These are phyloP conservation scores for Diplocarpon mali DNA, from an alignment of 2,329 filamentous ascomycete genomes.

Conservation along the genomic window DNA sequence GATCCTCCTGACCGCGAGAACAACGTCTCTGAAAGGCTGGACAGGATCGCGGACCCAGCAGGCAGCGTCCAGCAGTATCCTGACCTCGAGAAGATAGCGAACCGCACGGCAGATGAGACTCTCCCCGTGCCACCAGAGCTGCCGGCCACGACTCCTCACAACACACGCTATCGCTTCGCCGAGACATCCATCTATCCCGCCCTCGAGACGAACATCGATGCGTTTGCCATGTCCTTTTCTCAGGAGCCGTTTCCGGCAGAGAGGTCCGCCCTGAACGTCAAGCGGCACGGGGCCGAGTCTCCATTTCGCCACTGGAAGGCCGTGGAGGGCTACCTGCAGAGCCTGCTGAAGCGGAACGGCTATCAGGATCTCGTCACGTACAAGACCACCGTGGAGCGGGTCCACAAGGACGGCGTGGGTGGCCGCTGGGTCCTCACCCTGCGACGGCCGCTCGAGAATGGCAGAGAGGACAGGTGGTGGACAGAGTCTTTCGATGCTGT, in stretches of 20 bases:
- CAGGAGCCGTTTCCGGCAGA: slow-evolving; percentile 41
- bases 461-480: slow-evolving; percentile 47
- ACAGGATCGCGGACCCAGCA: slow-evolving; percentile 33
- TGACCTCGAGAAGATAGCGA: slow-evolving; percentile 36
- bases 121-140: slow-evolving; percentile 35
- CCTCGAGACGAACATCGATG: slow-evolving; percentile 54
- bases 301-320: slow-evolving; percentile 52
- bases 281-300: slow-evolving; percentile 42
- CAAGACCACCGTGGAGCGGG: slow-evolving; percentile 50
- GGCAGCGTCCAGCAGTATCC: slow-evolving; percentile 30
- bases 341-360: slow-evolving; percentile 39
- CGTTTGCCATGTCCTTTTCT: slow-evolving; percentile 47
- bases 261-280: slow-evolving; percentile 31
- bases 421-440: slow-evolving; percentile 43
- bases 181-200: slow-evolving; percentile 51
- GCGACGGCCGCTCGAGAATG: slow-evolving; percentile 31
- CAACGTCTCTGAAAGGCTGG: neutral
- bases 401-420: slow-evolving; percentile 34
- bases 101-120: slow-evolving; percentile 39
- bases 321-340: slow-evolving; percentile 43
- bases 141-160: slow-evolving; percentile 35
- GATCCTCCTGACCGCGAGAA: neutral
- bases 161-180: slow-evolving; percentile 36
- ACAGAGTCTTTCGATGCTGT: slow-evolving; percentile 53
- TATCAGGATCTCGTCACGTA: slow-evolving; percentile 43